Percentiles rank a stretch among this genome's conserved stretches.
Conservation (phyloP, 306 rosid genomes). For the Cucurbita argyrosperma region DNA sequence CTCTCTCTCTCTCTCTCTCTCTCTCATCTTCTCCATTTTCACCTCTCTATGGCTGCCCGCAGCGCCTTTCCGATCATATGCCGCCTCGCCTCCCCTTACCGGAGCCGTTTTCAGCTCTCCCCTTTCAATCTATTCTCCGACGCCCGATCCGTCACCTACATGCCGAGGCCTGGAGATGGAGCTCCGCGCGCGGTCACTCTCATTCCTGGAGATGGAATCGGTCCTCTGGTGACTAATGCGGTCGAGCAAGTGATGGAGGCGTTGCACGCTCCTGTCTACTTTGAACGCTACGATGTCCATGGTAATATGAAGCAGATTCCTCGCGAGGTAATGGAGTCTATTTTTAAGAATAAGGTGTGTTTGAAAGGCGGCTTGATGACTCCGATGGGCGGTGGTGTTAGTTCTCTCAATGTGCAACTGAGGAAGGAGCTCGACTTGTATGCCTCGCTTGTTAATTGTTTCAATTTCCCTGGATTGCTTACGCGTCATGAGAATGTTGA, state of each 20-base stretch:
- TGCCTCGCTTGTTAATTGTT: constrained; percentile 62
- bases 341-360: constrained; percentile 71
- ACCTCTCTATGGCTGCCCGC: neutral
- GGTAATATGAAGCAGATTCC: constrained; percentile 71
- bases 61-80: neutral
- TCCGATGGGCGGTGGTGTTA: constrained; percentile 84
- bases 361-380: constrained; percentile 67
- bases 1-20: neutral
- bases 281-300: constrained; percentile 62
- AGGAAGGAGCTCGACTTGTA: constrained; percentile 82
- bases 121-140: neutral
- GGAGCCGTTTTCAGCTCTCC: neutral
- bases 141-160: neutral
- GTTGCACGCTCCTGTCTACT: constrained; percentile 79
- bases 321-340: constrained; percentile 41
- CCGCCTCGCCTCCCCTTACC: neutral
- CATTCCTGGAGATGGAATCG: constrained; percentile 83
- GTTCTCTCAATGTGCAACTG: constrained; percentile 62
- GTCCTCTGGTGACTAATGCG: constrained; percentile 64
- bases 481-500: constrained; percentile 81
- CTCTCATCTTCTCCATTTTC: neutral
- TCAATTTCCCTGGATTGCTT: constrained; percentile 48
- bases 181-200: constrained; percentile 44
- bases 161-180: neutral
- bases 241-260: constrained; percentile 93